phyloP scores from a whole-genome alignment of 352 stramenopile species.

The Vaucheria bursata region DNA sequence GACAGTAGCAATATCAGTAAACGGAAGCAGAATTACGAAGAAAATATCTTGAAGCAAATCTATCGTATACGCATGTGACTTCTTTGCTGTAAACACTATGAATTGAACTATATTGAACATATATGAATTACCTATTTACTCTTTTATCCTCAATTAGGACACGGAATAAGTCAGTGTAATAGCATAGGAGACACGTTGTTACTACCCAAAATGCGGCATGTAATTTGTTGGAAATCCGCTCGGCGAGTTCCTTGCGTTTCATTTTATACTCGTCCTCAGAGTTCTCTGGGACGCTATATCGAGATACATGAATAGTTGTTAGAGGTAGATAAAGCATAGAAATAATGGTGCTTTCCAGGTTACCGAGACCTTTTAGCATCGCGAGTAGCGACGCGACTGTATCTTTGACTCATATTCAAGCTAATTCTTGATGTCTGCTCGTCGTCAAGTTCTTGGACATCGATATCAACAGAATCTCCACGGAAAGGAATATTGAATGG shows the following conservation, averaged over 20 bases:
- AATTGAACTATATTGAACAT: too few species aligned
- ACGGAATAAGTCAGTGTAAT: slow-evolving; percentile 45
- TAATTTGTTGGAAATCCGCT: slow-evolving; percentile 48
- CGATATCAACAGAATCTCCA: too few species aligned
- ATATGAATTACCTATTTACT: slow-evolving; percentile 49
- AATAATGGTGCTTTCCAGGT: neutral
- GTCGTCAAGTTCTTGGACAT: too few species aligned
- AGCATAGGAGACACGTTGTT: slow-evolving; percentile 14
- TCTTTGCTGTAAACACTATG: too few species aligned
- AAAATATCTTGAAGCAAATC: too few species aligned
- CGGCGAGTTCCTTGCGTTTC: slow-evolving; percentile 31
- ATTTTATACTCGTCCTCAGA: slow-evolving; percentile 39
- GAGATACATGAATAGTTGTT: neutral
- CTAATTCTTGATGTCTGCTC: too few species aligned
- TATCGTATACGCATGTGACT: too few species aligned
- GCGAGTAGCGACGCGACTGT: slow-evolving; percentile 35
- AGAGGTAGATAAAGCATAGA: neutral
- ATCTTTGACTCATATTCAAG: slow-evolving; percentile 34
- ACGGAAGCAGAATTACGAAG: too few species aligned
- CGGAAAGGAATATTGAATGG: too few species aligned
- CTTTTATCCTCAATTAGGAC: slow-evolving; percentile 42
- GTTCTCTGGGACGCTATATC: slow-evolving; percentile 16
- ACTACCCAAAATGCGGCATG: slow-evolving; percentile 47
- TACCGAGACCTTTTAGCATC: slow-evolving; percentile 30
- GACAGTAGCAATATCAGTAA: too few species aligned